Base-by-base conservation (phyloP, 2,329 filamentous ascomycete genomes). In the Podosphaera xanthii region DNA sequence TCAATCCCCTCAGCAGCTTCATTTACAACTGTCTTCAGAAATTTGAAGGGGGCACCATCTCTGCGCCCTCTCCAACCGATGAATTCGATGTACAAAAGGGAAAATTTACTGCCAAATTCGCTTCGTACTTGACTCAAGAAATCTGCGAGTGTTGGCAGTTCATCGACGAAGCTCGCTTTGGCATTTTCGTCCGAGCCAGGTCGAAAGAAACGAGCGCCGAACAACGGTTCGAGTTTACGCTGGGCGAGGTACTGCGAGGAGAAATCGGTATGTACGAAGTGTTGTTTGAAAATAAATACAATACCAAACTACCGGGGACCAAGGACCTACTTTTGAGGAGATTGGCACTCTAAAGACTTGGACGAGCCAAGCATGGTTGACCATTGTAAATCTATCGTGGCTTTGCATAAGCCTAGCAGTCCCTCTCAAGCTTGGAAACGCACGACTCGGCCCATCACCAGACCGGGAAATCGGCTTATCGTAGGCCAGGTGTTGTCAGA, bases 81-180 rank as follows among this genome's bases (percentile, higher is more conserved):
- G 48, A 58, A 31, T 58, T 12, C 10, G 55, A 59, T 31, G 49
- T 60, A 6, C 44, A 33, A n/a, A 48, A 42, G 40, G 60, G 58
- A 5, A 59, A 58, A 50, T 55, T 60, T 34, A 54, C 59, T 1
- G 44, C 60, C 4, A 44, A 53, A n/a, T 60, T 62, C 53, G 48
- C 58, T 14, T 31, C 42, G 4, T 50, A 49, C 6, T 48, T 63
- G 12, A 30, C 40, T 33, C 44, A 48, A 9, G 59, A 63, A 46
- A 60, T 62, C 38, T 58, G 55, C 9, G 58, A 61, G 6, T 49
- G 58, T 50, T 62, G 61, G 61, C 54, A 60, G 2, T 62, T 62
- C 22, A 31, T 40, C 22, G 58, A 59, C 54, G 52, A 56, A 8
- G 38, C 50, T 4, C 48, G 52, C 2, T 57, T 60, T 49, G 9